phyloP scores from a whole-genome alignment of 2,329 filamentous ascomycete species.

The Chrysoporthe deuterocubensis region DNA sequence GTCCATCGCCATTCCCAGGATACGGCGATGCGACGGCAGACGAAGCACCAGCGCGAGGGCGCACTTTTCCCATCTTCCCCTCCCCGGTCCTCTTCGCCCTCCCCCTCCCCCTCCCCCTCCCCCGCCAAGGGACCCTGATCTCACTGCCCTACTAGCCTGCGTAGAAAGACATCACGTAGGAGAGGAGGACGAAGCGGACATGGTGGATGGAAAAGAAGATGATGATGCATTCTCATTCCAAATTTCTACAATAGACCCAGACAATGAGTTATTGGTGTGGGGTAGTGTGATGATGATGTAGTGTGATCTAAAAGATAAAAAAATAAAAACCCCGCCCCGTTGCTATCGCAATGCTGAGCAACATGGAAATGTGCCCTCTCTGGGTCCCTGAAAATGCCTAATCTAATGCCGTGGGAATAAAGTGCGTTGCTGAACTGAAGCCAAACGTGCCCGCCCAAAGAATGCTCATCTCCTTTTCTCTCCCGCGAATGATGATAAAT shows the following conservation, averaged over 20 bases:
- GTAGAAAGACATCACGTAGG: too few species aligned
- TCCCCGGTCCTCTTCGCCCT: too few species aligned
- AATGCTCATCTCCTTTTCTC: background rate
- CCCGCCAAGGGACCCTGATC: background rate
- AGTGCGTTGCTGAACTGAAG: slow-evolving; percentile 5
- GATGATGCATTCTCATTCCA: slow-evolving; percentile 5
- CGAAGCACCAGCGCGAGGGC: too few species aligned
- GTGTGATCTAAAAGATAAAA: background rate
- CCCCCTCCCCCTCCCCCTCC: background rate
- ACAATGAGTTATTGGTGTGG: background rate
- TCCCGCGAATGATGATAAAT: background rate
- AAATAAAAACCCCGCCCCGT: background rate
- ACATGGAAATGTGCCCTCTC: slow-evolving; percentile 5
- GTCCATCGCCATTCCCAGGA: slow-evolving; percentile 2
- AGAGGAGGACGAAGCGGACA: too few species aligned
- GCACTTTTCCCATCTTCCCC: too few species aligned
- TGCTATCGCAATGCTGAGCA: slow-evolving; percentile 7
- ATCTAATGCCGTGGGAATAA: background rate
- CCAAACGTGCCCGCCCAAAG: background rate
- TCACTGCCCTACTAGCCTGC: background rate
- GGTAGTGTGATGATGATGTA: background rate
- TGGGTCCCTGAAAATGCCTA: slow-evolving; percentile 2
- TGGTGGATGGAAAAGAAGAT: background rate
- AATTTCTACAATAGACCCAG: slow-evolving; percentile 8
- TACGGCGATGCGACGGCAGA: background rate